Evolutionary conservation across 2,329 filamentous ascomycete species (phyloP).

Genomic region (Trichoderma hamatum): DNA sequence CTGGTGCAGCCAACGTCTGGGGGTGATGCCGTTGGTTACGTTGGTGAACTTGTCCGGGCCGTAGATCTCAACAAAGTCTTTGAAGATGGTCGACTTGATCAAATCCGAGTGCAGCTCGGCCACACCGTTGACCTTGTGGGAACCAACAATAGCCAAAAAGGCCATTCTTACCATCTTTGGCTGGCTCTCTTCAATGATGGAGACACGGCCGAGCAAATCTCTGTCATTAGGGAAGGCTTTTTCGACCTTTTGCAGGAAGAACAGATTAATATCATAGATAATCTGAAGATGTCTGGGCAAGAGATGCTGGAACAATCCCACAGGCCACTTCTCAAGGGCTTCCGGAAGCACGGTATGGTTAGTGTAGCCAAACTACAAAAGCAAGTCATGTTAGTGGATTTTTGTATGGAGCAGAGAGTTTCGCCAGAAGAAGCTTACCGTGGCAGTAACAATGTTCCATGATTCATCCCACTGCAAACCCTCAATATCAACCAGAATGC

Average conservation of each 20-base stretch:
- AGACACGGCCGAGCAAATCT: constrained; percentile 83
- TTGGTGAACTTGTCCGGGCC: constrained; percentile 98
- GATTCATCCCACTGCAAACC: constrained; percentile 91
- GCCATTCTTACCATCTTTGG: constrained; percentile 99
- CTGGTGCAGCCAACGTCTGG: constrained; percentile 94
- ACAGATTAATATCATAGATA: constrained; percentile 97
- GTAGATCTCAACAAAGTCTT: constrained; percentile 94
- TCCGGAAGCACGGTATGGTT: constrained; percentile 98
- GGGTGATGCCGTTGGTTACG: constrained; percentile 97
- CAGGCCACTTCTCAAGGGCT: constrained; percentile 97
- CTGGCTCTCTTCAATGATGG: constrained; percentile 95
- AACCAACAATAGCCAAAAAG: constrained; percentile 90
- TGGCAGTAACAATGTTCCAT: constrained; percentile 77
- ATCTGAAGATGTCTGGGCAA: constrained; percentile 94
- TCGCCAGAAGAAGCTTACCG: constrained; percentile 47
- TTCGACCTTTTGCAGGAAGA: constrained; percentile 90
- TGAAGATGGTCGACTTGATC: constrained; percentile 99
- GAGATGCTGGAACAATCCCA: constrained; percentile 87
- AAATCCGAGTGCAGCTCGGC: constrained; percentile 96
- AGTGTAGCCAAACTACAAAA: constrained; percentile 82
- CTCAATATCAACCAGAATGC: constrained; percentile 87
- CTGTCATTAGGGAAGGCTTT: constrained; percentile 86
- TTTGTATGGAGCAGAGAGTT: not conserved
- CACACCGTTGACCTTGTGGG: constrained; percentile 98
- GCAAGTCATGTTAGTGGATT: not conserved